These are phyloP conservation scores for Mrakia hoshinonis DNA, from an alignment of 768 basidiomycete genomes.

Conservation along the genomic window DNA sequence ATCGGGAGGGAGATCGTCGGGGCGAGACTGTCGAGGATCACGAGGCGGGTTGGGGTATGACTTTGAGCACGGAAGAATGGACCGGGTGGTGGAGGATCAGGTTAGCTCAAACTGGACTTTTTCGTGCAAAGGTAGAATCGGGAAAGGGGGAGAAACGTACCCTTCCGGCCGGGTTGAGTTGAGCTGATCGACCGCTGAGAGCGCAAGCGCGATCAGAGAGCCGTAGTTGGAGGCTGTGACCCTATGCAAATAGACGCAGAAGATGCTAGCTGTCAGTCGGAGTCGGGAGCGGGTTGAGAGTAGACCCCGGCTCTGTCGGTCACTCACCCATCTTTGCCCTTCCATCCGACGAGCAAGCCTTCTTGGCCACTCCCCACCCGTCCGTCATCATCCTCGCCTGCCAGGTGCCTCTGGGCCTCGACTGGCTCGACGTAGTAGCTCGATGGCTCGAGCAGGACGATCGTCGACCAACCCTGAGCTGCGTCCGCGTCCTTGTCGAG, in stretches of 20 bases:
- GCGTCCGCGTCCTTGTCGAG: not conserved
- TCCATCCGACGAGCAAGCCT: not conserved
- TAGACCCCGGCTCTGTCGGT: not conserved
- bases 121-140: not conserved
- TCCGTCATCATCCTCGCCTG: not conserved
- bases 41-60: not conserved
- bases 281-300: no score
- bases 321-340: slow-evolving; percentile 2
- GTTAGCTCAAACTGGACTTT: not conserved
- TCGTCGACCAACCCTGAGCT: not conserved
- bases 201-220: not conserved
- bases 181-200: slow-evolving; percentile 1
- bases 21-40: slow-evolving; percentile 3
- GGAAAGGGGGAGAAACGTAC: not conserved
- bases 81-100: not conserved
- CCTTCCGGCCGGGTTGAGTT: not conserved
- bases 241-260: not conserved
- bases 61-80: not conserved
- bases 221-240: not conserved
- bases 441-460: not conserved
- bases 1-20: not conserved
- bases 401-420: not conserved
- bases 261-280: not conserved
- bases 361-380: not conserved
- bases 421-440: not conserved